Evolutionary conservation across 305 asterid genomes (phyloP).

Genomic region (Fraxinus greggii): DNA sequence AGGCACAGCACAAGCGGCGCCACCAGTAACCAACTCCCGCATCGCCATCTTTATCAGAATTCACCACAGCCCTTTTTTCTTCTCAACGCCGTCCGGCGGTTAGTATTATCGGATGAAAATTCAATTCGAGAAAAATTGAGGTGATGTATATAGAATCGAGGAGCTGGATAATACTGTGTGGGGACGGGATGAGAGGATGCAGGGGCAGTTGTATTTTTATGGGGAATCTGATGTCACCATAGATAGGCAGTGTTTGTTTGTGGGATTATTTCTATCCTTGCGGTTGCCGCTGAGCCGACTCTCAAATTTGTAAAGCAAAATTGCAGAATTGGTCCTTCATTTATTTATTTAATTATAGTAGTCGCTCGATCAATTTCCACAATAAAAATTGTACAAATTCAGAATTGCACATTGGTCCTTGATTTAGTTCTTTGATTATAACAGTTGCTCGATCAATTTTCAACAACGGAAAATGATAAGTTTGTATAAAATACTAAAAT

Average conservation of each 20-base stretch:
- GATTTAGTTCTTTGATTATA: background rate
- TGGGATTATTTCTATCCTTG: background rate
- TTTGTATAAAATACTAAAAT: background rate
- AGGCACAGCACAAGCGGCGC: slow-evolving; percentile 81
- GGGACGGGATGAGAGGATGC: background rate
- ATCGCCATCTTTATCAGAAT: slow-evolving; percentile 56
- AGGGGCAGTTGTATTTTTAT: background rate
- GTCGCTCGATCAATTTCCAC: background rate
- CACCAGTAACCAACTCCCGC: slow-evolving; percentile 88
- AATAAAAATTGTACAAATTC: background rate
- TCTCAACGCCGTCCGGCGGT: background rate
- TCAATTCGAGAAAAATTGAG: background rate
- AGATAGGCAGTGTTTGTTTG: background rate
- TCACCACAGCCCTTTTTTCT: background rate
- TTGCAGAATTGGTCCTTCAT: background rate
- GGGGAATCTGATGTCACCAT: background rate
- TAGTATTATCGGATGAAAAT: slow-evolving; percentile 7
- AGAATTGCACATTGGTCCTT: background rate
- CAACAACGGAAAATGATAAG: background rate
- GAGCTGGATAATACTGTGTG: background rate
- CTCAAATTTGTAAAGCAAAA: background rate
- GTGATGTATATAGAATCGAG: background rate
- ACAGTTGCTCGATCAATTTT: background rate
- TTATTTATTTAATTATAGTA: background rate
- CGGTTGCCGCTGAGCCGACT: background rate